A percentile compares a stretch with the other conserved stretches of the same genome.
These are phyloP conservation scores for Diospyros kaki DNA, from an alignment of 148 eudicot species.

Conservation along the genomic window DNA sequence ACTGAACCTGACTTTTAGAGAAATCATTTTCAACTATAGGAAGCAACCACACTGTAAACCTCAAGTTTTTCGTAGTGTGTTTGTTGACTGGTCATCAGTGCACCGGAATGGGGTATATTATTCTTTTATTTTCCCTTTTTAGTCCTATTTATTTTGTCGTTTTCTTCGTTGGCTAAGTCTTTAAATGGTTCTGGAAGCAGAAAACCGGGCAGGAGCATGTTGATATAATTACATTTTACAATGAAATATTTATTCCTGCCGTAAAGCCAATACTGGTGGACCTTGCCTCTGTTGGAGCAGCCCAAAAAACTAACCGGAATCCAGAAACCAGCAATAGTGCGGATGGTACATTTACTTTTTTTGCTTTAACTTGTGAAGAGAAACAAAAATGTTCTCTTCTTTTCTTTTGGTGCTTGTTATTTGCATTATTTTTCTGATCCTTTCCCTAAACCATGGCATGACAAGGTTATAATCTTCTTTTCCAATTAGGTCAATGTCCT, in stretches of 20 bases:
- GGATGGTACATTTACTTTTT: conserved; percentile 42
- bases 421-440: neutral
- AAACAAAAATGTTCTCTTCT: too few species aligned
- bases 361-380: neutral
- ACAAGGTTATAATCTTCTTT: conserved; percentile 12
- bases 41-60: conserved; percentile 93
- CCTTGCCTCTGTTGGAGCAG: conserved; percentile 49
- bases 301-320: conserved; percentile 30
- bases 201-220: conserved; percentile 82
- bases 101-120: conserved; percentile 60
- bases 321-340: conserved; percentile 41
- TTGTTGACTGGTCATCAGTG: conserved; percentile 74
- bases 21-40: conserved; percentile 77
- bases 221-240: conserved; percentile 93
- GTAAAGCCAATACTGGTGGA: conserved; percentile 90
- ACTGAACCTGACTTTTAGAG: conserved; percentile 70
- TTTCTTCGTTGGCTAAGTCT: conserved; percentile 7
- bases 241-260: conserved; percentile 76
- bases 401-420: neutral
- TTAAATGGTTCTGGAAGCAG: conserved; percentile 32
- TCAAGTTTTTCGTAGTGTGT: conserved; percentile 86
- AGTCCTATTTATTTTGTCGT: neutral
- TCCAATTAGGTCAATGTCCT: conserved; percentile 61
- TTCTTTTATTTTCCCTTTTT: neutral
- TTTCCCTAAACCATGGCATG: conserved; percentile 3